A percentile compares a stretch with the other conserved stretches of the same genome.
These are phyloP conservation scores for Fusarium goolgardi DNA, from an alignment of 2,329 filamentous ascomycete genomes.

Conservation along the genomic window DNA sequence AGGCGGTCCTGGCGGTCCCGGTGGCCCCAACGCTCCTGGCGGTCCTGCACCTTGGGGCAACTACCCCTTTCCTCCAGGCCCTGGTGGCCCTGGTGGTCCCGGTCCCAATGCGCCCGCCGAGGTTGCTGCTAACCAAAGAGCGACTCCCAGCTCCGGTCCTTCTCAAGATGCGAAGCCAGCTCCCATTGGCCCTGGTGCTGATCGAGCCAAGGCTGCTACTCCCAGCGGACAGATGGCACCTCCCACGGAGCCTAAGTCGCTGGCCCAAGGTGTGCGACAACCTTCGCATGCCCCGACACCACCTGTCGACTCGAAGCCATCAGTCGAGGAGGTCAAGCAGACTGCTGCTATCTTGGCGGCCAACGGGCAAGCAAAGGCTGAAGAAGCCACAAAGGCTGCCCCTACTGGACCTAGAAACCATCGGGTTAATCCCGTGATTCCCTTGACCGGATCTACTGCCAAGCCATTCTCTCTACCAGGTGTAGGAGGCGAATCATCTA, in stretches of 20 bases:
- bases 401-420: conserved; percentile 62
- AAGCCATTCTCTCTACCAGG: conserved; percentile 55
- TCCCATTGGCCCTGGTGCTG: conserved; percentile 63
- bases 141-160: conserved; percentile 59
- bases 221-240: conserved; percentile 60
- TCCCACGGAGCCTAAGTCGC: conserved; percentile 65
- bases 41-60: conserved; percentile 70
- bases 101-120: conserved; percentile 57
- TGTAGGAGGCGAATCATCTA: conserved; percentile 48
- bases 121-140: conserved; percentile 66
- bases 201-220: conserved; percentile 61
- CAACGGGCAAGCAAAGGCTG: conserved; percentile 54
- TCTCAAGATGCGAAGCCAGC: conserved; percentile 59
- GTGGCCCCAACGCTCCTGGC: conserved; percentile 68
- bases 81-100: conserved; percentile 65
- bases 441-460: conserved; percentile 63
- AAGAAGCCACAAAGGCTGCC: conserved; percentile 53
- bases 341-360: conserved; percentile 57
- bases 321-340: conserved; percentile 58
- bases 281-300: conserved; percentile 68
- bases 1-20: conserved; percentile 53
- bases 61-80: conserved; percentile 68
- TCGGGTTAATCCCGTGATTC: conserved; percentile 74
- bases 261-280: conserved; percentile 60
- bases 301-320: conserved; percentile 76